Percentiles rank a stretch among this genome's conserved stretches.
Evolutionary conservation across 495 filamentous ascomycete species (phyloP).

Genomic region (Bombardia bombarda): DNA sequence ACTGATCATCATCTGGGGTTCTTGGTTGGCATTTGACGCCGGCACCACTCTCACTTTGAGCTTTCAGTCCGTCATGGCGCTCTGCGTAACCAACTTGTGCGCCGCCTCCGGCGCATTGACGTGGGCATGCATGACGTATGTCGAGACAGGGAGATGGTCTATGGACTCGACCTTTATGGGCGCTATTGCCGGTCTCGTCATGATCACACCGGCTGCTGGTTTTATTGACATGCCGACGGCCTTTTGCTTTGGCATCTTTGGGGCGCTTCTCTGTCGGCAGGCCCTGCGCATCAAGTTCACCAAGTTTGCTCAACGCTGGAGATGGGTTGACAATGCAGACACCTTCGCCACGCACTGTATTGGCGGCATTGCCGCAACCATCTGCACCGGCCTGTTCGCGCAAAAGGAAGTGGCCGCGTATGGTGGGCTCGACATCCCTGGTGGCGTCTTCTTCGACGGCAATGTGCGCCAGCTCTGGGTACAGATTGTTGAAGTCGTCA

Average conservation of each 20-base stretch:
- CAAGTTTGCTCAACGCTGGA: conserved; percentile 30
- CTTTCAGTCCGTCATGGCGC: conserved; percentile 83
- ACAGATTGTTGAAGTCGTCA: conserved; percentile 18
- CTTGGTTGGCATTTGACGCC: conserved; percentile 94
- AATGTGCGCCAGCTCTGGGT: conserved; percentile 18
- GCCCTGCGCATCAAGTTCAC: conserved; percentile 81
- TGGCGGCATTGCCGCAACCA: conserved; percentile 68
- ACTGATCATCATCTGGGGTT: conserved; percentile 90
- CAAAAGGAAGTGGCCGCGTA: conserved; percentile 21
- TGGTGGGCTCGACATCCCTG: conserved; percentile 17
- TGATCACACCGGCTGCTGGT: conserved; percentile 74
- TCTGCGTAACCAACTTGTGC: conserved; percentile 87
- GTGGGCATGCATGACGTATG: conserved; percentile 81
- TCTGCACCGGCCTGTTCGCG: conserved; percentile 73
- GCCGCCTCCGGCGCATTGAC: conserved; percentile 75
- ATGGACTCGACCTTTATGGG: conserved; percentile 97
- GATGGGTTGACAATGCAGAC: conserved; percentile 65
- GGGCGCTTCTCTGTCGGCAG: conserved; percentile 86
- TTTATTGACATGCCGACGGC: conserved; percentile 82
- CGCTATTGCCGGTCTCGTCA: conserved; percentile 75
- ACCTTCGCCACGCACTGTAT: conserved; percentile 75
- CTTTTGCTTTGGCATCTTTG: conserved; percentile 71
- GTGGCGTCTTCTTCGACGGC: conserved; percentile 18
- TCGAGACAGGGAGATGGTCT: conserved; percentile 86
- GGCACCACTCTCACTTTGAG: conserved; percentile 86